Conservation (phyloP, 2,329 filamentous ascomycete genomes). For the Aspergillus felis region DNA sequence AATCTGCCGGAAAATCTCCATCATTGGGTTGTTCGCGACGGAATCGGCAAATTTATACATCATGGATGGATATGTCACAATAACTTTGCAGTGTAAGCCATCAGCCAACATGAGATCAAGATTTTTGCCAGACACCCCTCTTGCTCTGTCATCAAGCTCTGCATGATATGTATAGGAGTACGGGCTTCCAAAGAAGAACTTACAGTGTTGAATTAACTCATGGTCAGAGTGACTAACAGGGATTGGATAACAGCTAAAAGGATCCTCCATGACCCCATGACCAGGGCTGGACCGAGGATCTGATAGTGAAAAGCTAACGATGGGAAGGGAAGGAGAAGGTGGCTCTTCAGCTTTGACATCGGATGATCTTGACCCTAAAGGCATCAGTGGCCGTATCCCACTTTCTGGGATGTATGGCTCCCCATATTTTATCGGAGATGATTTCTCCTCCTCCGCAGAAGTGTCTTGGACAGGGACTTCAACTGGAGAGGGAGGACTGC, state of each 20-base stretch:
- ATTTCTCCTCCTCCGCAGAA: background rate
- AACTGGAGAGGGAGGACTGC: slow-evolving; percentile 7
- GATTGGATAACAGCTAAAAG: slow-evolving; percentile 28
- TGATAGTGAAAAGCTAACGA: slow-evolving; percentile 4
- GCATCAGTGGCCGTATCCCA: slow-evolving; percentile 3
- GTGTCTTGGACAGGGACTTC: slow-evolving; percentile 9
- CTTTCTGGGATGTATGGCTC: slow-evolving; percentile 3
- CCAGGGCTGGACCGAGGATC: slow-evolving; percentile 15
- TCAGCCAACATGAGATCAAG: background rate
- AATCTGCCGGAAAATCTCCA: slow-evolving; percentile 28
- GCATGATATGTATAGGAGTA: background rate
- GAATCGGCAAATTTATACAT: slow-evolving; percentile 31
- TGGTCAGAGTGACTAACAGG: slow-evolving; percentile 21
- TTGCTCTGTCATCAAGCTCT: background rate
- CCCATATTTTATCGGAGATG: slow-evolving; percentile 8
- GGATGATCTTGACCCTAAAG: slow-evolving; percentile 8
- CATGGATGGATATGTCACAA: slow-evolving; percentile 32
- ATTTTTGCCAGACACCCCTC: background rate
- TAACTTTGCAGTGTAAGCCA: slow-evolving; percentile 23
- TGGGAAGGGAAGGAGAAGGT: slow-evolving; percentile 3
- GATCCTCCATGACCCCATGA: slow-evolving; percentile 18
- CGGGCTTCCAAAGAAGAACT: slow-evolving; percentile 8
- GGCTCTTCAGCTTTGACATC: slow-evolving; percentile 13
- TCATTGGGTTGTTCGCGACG: slow-evolving; percentile 25
- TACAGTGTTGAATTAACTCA: slow-evolving; percentile 31